These are phyloP conservation scores for Rhododendron kiyosumense DNA, from an alignment of 148 eudicot species.

Conservation along the genomic window DNA sequence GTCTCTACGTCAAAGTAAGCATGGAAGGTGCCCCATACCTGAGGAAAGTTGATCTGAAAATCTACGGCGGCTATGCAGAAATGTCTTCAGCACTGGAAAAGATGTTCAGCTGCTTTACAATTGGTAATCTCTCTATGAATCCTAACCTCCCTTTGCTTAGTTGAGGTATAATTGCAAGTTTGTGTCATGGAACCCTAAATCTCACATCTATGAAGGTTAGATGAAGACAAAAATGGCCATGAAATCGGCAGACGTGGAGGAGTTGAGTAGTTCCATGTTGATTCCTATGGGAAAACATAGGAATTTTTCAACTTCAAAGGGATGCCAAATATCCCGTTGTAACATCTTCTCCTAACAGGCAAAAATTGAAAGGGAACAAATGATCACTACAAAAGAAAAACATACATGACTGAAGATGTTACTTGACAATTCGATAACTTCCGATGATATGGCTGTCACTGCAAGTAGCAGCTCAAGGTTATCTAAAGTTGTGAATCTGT, in stretches of 20 bases:
- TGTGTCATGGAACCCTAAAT: background rate
- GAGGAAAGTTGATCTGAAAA: conserved; percentile 55
- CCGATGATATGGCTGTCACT: background rate
- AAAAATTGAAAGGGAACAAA: background rate
- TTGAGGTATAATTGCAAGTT: background rate
- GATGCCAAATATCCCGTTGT: background rate
- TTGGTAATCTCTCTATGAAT: conserved; percentile 28
- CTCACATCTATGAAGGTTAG: background rate
- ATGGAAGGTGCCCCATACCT: conserved; percentile 77
- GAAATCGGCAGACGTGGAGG: background rate
- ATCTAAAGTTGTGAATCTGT: background rate
- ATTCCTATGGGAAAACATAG: background rate
- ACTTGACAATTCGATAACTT: background rate
- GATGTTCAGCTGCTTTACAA: conserved; percentile 67
- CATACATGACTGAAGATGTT: background rate
- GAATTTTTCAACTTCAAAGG: background rate
- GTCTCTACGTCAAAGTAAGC: conserved; percentile 58
- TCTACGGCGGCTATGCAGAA: conserved; percentile 36
- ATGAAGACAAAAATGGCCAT: background rate
- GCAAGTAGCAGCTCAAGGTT: background rate
- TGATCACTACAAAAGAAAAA: background rate
- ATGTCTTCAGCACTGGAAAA: conserved; percentile 55
- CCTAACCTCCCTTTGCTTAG: background rate
- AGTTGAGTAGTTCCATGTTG: background rate
- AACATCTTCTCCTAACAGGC: background rate